Evolutionary conservation across 2,329 filamentous ascomycete genomes (phyloP).

Genomic region (Lasiodiplodia sp.): DNA sequence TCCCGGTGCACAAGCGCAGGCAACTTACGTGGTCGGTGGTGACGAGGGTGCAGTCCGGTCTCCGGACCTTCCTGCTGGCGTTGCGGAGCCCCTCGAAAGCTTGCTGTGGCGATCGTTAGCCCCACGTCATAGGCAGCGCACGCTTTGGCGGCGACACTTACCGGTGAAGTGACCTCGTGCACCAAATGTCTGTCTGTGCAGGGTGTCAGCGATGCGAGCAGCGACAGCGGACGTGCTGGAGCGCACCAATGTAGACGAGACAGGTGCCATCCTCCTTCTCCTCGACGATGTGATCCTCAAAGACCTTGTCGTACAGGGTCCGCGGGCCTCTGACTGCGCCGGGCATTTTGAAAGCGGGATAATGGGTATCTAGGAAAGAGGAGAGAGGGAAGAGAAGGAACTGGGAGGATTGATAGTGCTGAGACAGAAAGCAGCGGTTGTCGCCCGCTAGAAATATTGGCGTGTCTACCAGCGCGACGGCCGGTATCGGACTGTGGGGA

Average conservation of each 20-base stretch:
- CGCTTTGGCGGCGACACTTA: conserved; percentile 54
- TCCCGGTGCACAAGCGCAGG: conserved; percentile 34
- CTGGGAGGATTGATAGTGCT: conserved; percentile 18
- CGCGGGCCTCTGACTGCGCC: conserved; percentile 73
- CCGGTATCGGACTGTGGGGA: conserved; percentile 28
- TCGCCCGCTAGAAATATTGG: conserved; percentile 30
- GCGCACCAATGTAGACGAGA: conserved; percentile 88
- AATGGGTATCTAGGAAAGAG: conserved; percentile 34
- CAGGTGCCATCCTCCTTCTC: conserved; percentile 94
- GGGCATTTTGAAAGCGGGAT: conserved; percentile 69
- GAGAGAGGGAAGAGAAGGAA: conserved; percentile 8
- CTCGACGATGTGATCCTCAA: conserved; percentile 92
- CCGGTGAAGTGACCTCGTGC: conserved; percentile 97
- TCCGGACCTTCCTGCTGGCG: conserved; percentile 83
- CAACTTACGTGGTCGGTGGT: conserved; percentile 90
- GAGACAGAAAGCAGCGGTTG: conserved; percentile 9
- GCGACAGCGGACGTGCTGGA: conserved; percentile 1
- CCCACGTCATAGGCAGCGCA: conserved; percentile 5
- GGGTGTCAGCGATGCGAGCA: conserved; percentile 36
- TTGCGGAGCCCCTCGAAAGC: conserved; percentile 96
- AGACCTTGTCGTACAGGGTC: conserved; percentile 98
- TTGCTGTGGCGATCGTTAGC: conserved; percentile 65
- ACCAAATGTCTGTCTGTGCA: conserved; percentile 88
- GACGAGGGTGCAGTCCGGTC: conserved; percentile 94
- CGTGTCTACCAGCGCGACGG: conserved; percentile 9